phyloP scores from a whole-genome alignment of 2,329 filamentous ascomycete species.

The Cladobotryum mycophilum region DNA sequence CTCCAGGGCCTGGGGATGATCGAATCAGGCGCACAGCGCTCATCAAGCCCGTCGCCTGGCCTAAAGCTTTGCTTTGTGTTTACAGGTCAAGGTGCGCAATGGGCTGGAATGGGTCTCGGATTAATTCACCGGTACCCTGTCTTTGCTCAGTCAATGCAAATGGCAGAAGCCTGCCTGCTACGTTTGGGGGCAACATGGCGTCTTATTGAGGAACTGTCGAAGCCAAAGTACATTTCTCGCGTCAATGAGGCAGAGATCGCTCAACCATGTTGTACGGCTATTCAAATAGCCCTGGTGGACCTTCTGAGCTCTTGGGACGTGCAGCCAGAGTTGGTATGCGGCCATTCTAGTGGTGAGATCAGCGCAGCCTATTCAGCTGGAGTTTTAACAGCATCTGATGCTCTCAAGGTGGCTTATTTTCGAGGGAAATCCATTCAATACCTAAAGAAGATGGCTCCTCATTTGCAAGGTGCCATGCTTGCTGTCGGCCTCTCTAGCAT shows the following conservation, averaged over 20 bases:
- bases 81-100: slow-evolving; percentile 12
- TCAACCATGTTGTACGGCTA: slow-evolving; percentile 27
- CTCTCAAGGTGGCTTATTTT: slow-evolving; percentile 19
- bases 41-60: slow-evolving; percentile 1
- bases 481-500: slow-evolving; percentile 5
- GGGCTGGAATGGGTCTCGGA: slow-evolving; percentile 8
- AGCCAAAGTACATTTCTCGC: slow-evolving; percentile 4
- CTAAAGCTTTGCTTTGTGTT: slow-evolving; percentile 8
- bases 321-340: slow-evolving; percentile 24
- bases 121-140: slow-evolving; percentile 3
- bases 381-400: slow-evolving; percentile 17
- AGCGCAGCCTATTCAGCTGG: slow-evolving; percentile 29
- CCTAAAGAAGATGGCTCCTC: slow-evolving; percentile 1
- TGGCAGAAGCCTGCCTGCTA: slow-evolving; percentile 3
- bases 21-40: slow-evolving; percentile 4
- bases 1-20: slow-evolving; percentile 6
- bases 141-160: slow-evolving; percentile 5
- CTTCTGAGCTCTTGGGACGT: slow-evolving; percentile 28
- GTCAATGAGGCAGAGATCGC: slow-evolving; percentile 10
- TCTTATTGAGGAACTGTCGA: slow-evolving; percentile 7
- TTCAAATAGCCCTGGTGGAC: slow-evolving; percentile 37
- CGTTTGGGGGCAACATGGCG: slow-evolving; percentile 7
- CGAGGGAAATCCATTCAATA: slow-evolving; percentile 7
- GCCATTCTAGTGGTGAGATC: slow-evolving; percentile 37
- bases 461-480: slow-evolving; percentile 6